Evolutionary conservation across 2,329 filamentous ascomycete species (phyloP), one percentile per base, ranked within the genome.

Genomic region (Pseudocercospora cruenta): DNA sequence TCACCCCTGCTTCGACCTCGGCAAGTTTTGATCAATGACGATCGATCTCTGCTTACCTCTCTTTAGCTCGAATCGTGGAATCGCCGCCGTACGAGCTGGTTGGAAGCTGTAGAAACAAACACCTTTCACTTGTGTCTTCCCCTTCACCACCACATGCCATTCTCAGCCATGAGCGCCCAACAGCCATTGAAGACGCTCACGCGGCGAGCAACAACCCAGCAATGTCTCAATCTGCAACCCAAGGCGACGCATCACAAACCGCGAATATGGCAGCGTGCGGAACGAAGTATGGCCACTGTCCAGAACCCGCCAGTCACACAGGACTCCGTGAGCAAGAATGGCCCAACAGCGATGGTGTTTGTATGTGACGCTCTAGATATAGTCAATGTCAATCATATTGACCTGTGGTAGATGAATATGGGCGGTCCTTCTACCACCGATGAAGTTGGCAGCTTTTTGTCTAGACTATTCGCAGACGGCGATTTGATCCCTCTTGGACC

Each of bases 261-360:
- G 26, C 70, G 71, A 61, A 71, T 67, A 75, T 75, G 73, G 73
- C 71, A 71, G 24, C 49, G 54, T 39, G 54, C 66, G 36, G 66
- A 72, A 31, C 72, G 75, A 58, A 57, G 55, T 33, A 73, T 78
- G 72, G 90, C 90, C 31, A 90, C 88, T 14, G 83, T 85, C 19
- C 39, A 51, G 24, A 49, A 47, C 16, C 91, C 91, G 10, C 91
- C 92, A 7, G 92, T 95, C 22, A 94, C 91, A 0, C 92, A 96
- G 78, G 86, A 93, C 85, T 84, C 86, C 6, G 87, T 87, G 0
- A 87, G 85, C 58, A 84, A 86, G 2, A 86, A 92, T 76, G 94
- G 94, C 0, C 93, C 94, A 7, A 99, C 95, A 4, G 95, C 95
- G 51, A 98, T 99, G 88, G 95, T 99, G 14, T 97, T 99, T 76